Evolutionary conservation across 345 rosid genomes (phyloP).

Genomic region (Ailanthus altissimus): DNA sequence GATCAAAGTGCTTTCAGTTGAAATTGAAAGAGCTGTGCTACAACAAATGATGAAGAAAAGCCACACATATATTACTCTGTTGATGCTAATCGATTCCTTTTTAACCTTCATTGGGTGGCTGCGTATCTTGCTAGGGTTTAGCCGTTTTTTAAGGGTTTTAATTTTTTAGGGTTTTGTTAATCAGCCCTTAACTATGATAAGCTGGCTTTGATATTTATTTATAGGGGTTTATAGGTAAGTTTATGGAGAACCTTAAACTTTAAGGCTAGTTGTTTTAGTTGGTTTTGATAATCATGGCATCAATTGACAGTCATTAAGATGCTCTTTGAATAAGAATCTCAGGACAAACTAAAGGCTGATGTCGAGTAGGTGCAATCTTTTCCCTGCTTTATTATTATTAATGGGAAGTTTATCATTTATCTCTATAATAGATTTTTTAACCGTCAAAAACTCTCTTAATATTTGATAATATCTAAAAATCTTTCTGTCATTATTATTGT

Average conservation of each 20-base stretch:
- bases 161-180: neutral
- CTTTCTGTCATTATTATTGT: too few relatives aligned
- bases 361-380: neutral
- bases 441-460: too few relatives aligned
- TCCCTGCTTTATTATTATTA: neutral
- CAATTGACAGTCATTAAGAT: too few relatives aligned
- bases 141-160: neutral
- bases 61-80: neutral
- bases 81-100: neutral
- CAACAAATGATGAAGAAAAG: slow-evolving; percentile 14
- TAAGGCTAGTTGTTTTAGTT: neutral
- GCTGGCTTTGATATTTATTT: neutral
- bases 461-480: too few relatives aligned
- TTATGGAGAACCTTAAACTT: neutral
- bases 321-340: slow-evolving; percentile 7
- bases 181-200: neutral
- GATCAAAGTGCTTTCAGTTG: slow-evolving; percentile 13
- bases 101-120: neutral
- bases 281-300: neutral
- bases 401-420: too few relatives aligned
- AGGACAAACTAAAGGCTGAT: slow-evolving; percentile 5
- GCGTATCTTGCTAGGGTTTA: neutral
- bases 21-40: slow-evolving; percentile 2
- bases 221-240: neutral
- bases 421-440: too few relatives aligned